Base-by-base conservation (phyloP, 495 filamentous ascomycete genomes). In the Penicillium steckii region DNA sequence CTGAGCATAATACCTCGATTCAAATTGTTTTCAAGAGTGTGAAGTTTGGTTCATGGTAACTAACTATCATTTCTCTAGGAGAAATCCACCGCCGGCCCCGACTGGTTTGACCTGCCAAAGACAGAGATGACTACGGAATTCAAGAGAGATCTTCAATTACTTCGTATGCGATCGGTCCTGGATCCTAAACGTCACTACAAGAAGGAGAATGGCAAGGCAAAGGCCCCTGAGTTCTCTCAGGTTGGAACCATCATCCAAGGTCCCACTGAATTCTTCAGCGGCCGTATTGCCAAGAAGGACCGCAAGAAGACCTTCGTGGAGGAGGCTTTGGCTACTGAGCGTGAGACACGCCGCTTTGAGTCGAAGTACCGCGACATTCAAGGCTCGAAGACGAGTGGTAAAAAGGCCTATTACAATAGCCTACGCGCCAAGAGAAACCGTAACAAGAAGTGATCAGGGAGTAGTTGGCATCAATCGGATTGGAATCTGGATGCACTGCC, bases 171-270 rank as follows among this genome's bases (percentile, higher is more conserved):
- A 53, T 85, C 85, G 47, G 89, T 95, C 7, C 77, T 96, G 3
- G 94, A 96, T 52, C 84, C 91, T 4, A 91, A 97, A 62, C 80
- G 91, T 47, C 87, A 90, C 61, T 97, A 97, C 78, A 94, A 92
- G 63, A 96, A 95, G 68, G 84, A 89, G 38, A 84, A 79, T 30
- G 76, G 77, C 24, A 87, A 86, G 70, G 69, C 74, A 46, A 66
- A 79, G 35, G 65, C 85, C 3, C 94, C 94, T 6, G 79, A 91
- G 51, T 97, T 85, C 65, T 92, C 86, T 22, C 89, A 95, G 56
- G 84, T 96, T 19, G 94, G 94, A 40, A 95, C 87, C 2, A 84
- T 97, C 46, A 81, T 96, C 29, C 84, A 95, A 58, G 93, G 92
- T 0, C 89, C 91, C 17, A 91, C 90, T 0, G 94, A 98, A 57